Evolutionary conservation across 805 yeast genomes (phyloP).

Genomic region (Yarrowia porcina): DNA sequence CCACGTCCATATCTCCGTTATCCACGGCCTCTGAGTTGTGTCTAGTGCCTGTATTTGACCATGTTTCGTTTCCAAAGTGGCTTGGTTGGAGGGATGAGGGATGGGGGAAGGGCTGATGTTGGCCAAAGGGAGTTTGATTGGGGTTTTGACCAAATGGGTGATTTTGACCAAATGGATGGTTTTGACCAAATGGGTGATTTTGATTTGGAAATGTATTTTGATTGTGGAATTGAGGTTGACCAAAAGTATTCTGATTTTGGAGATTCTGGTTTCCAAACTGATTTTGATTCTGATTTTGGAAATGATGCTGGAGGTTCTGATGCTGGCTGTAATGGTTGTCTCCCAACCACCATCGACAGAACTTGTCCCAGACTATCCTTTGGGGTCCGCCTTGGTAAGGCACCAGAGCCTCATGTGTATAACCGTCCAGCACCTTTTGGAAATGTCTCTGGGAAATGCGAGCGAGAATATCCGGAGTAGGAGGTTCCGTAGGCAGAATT

Average conservation of each 20-base stretch:
- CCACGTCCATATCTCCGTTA: neutral
- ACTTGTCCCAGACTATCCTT: constrained; percentile 8
- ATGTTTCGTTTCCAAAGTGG: neutral
- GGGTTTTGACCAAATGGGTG: too few species aligned
- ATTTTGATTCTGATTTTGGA: neutral
- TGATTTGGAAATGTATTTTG: neutral
- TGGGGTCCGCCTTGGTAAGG: constrained; percentile 9
- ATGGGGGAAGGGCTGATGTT: too few species aligned
- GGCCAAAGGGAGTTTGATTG: too few species aligned
- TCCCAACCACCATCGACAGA: constrained; percentile 3
- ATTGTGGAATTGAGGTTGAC: neutral
- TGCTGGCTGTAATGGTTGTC: neutral
- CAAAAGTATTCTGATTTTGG: neutral
- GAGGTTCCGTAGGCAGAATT: constrained; percentile 6
- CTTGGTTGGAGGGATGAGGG: neutral
- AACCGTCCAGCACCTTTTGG: constrained; percentile 10
- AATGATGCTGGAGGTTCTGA: neutral
- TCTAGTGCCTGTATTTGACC: neutral
- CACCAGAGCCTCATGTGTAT: constrained; percentile 8
- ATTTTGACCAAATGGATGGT: too few species aligned
- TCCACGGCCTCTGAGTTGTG: neutral
- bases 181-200: too few species aligned
- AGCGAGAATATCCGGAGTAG: constrained; percentile 10
- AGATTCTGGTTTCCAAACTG: neutral
- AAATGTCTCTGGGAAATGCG: constrained; percentile 10